These are phyloP conservation scores for Sclerospora graminicola DNA, from an alignment of 352 stramenopile species.

Conservation along the genomic window DNA sequence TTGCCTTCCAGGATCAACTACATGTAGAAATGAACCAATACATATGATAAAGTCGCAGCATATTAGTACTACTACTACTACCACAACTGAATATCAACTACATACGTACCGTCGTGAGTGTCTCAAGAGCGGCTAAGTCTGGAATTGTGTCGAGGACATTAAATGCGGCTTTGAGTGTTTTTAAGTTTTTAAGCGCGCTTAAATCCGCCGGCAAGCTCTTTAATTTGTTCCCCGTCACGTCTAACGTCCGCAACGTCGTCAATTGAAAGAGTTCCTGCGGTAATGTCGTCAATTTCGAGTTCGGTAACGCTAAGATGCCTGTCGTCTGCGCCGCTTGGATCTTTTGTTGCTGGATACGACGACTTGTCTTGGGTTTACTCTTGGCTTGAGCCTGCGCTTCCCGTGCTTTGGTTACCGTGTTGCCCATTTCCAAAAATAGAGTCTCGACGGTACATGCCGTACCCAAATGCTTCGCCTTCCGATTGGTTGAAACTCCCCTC, in stretches of 20 bases:
- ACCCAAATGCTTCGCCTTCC: too few species aligned
- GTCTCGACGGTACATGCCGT: too few species aligned
- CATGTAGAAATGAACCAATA: background rate
- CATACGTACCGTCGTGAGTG: slow-evolving; percentile 49
- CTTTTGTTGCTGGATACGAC: slow-evolving; percentile 71
- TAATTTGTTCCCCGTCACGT: slow-evolving; percentile 63
- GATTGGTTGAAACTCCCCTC: too few species aligned
- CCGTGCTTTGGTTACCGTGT: slow-evolving; percentile 49
- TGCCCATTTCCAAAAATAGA: too few species aligned
- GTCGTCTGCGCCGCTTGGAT: slow-evolving; percentile 46
- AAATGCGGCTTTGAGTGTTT: slow-evolving; percentile 61
- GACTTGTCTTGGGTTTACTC: slow-evolving; percentile 76
- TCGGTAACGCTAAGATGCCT: slow-evolving; percentile 55
- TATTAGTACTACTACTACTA: background rate
- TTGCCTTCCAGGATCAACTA: slow-evolving; percentile 74
- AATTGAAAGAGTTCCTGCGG: slow-evolving; percentile 45
- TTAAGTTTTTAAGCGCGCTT: slow-evolving; percentile 33
- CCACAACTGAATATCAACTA: background rate
- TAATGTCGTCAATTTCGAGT: slow-evolving; percentile 71
- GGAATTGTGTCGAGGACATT: slow-evolving; percentile 52
- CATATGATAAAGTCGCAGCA: background rate
- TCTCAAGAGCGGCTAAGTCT: slow-evolving; percentile 50
- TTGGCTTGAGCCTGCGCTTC: slow-evolving; percentile 57
- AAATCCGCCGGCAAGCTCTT: slow-evolving; percentile 34
- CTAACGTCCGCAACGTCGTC: slow-evolving; percentile 46